These are phyloP conservation scores for Papiliotrema flavescens DNA, from an alignment of 1,284 basidiomycete genomes.

Conservation along the genomic window DNA sequence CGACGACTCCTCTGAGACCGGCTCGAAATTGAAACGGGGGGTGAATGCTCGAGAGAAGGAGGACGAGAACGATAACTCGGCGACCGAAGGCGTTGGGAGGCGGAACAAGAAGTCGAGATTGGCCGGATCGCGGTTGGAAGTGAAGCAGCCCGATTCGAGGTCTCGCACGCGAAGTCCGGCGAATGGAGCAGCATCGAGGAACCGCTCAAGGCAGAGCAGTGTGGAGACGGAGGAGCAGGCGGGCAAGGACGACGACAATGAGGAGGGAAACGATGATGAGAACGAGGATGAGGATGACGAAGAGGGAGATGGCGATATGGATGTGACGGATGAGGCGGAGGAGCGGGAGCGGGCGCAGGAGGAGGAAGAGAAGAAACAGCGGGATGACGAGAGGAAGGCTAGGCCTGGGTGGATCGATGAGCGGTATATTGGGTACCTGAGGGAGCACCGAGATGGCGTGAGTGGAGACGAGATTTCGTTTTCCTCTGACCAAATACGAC, in stretches of 20 bases:
- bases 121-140: background rate
- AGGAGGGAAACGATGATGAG: background rate
- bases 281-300: constrained; percentile 1
- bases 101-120: constrained; percentile 3
- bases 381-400: background rate
- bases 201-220: background rate
- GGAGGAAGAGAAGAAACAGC: constrained; percentile 6
- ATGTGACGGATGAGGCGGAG: constrained; percentile 2
- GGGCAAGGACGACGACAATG: background rate
- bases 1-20: too few species aligned
- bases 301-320: constrained; percentile 9
- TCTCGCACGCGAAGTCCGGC: too few species aligned
- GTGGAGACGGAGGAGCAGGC: background rate
- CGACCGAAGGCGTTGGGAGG: background rate
- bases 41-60: background rate
- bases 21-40: background rate
- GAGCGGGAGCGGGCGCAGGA: constrained; percentile 6
- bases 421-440: constrained; percentile 18
- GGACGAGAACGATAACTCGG: constrained; percentile 5
- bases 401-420: constrained; percentile 12
- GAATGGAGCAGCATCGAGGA: too few species aligned
- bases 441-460: constrained; percentile 36
- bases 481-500: too few species aligned
- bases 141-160: too few species aligned
- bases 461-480: too few species aligned